A percentile compares a stretch with the other conserved stretches of the same genome.
Evolutionary conservation across 345 rosid genomes (phyloP).

Genomic region (Populus euphratica): DNA sequence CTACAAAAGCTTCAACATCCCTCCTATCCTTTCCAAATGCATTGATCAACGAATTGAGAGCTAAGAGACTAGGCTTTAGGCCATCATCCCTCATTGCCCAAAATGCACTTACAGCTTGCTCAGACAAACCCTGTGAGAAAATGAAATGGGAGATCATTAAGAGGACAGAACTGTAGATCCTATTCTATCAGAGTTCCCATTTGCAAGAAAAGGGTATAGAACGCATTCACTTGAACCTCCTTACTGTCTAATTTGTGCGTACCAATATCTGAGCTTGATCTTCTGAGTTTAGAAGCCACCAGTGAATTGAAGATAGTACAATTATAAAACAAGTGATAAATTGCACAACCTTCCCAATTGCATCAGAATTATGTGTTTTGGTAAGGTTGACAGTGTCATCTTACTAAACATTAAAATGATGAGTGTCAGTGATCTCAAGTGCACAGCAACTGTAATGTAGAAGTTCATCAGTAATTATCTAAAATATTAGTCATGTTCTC

Average conservation of each 20-base stretch:
- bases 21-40: conserved; percentile 96
- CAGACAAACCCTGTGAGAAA: conserved; percentile 81
- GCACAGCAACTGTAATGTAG: not conserved
- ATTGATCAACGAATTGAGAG: conserved; percentile 87
- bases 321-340: not conserved
- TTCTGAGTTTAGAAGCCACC: not conserved
- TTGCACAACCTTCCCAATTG: no score
- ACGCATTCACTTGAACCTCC: not conserved
- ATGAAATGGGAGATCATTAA: not conserved
- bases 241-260: not conserved
- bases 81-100: conserved; percentile 85
- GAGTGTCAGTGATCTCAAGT: not conserved
- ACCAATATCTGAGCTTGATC: not conserved
- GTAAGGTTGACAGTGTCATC: not conserved
- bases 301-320: not conserved
- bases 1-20: conserved; percentile 87
- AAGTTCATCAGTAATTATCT: not conserved
- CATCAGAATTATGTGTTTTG: not conserved
- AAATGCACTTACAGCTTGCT: conserved; percentile 82
- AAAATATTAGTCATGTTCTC: not conserved
- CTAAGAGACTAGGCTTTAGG: conserved; percentile 72
- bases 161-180: not conserved
- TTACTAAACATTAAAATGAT: not conserved
- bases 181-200: not conserved
- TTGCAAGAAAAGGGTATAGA: not conserved